Evolutionary conservation across 2,329 filamentous ascomycete species (phyloP).

Genomic region (Xylariales sp.): DNA sequence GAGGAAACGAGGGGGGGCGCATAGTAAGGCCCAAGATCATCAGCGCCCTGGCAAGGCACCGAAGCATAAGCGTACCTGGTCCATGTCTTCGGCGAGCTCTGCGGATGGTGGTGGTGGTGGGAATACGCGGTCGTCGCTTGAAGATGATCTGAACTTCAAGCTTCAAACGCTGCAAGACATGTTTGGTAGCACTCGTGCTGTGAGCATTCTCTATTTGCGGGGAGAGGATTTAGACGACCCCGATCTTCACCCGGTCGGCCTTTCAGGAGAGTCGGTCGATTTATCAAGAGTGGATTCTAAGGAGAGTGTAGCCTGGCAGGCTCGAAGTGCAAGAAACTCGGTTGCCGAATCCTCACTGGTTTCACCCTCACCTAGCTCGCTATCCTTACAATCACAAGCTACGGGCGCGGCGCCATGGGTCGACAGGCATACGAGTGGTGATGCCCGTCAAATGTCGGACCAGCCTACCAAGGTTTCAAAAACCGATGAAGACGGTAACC

Average conservation of each 20-base stretch:
- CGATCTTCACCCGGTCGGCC: slow-evolving; percentile 79
- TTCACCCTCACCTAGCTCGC: slow-evolving; percentile 74
- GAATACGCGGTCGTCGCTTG: slow-evolving; percentile 62
- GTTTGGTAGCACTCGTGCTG: slow-evolving; percentile 85
- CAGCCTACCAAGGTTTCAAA: slow-evolving; percentile 64
- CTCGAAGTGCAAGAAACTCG: slow-evolving; percentile 66
- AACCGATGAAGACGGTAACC: slow-evolving; percentile 70
- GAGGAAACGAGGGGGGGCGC: slow-evolving; percentile 65
- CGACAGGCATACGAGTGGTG: slow-evolving; percentile 65
- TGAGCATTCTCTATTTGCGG: slow-evolving; percentile 81
- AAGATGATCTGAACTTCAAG: slow-evolving; percentile 84
- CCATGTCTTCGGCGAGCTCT: slow-evolving; percentile 83
- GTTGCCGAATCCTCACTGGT: slow-evolving; percentile 71
- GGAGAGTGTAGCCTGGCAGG: slow-evolving; percentile 63
- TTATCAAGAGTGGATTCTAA: slow-evolving; percentile 64
- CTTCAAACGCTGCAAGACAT: slow-evolving; percentile 84
- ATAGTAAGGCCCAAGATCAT: slow-evolving; percentile 59
- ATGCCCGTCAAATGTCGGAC: slow-evolving; percentile 62
- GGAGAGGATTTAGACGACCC: slow-evolving; percentile 84
- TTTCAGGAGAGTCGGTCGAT: slow-evolving; percentile 75
- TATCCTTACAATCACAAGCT: slow-evolving; percentile 69
- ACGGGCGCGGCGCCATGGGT: slow-evolving; percentile 66
- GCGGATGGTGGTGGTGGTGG: slow-evolving; percentile 58
- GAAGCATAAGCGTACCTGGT: slow-evolving; percentile 96
- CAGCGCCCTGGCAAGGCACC: slow-evolving; percentile 81